Base-by-base conservation (phyloP, 805 yeast species). In the Naumovozyma baii region DNA sequence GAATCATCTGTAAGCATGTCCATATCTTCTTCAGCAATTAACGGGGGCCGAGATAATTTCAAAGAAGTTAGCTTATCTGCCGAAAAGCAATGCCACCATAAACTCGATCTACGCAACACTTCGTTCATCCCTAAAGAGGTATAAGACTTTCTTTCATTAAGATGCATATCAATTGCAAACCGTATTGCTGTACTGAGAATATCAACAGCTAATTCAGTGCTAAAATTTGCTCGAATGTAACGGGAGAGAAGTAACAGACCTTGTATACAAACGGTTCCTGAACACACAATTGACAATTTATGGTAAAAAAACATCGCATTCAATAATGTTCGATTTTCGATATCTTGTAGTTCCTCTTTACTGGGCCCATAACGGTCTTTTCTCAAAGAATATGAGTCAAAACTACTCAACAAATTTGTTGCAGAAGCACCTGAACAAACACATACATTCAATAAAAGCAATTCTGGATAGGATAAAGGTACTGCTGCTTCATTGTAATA, bases 81-180 rank as follows among this genome's bases (percentile, higher is more conserved):
- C 16, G 48, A 38, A 32, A 46, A 48, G 35, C 77, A 67, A 13
- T 60, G 45, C 66, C 74, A 68, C 75, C 79, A 78, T 17, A 78
- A 39, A 9, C 56, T 45, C 18, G 70, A 53, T 17, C 74, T 63
- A 3, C 54, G 50, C 2, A 54, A 46, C 1, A 59, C 55, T 33
- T 75, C 78, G 3, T 51, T 57, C 0, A 50, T 46, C 0, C 62
- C 30, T 14, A 73, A 43, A 3, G 54, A 47, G 38, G 67, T 65
- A 2, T 69, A 49, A 34, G 74, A 80, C 3, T 55, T 56, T 25
- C 35, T 26, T 38, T 76, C 59, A 46, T 79, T 75, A 5, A 81
- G 59, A 0, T 83, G 83, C 51, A 76, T 48, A 31, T 74, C 78
- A 35, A 69, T 72, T 0, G 80, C 80, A 44, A 67, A 69, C 44